Evolutionary conservation across 2,329 filamentous ascomycete species (phyloP), one percentile per base, ranked within the genome.

Genomic region (Pseudopithomyces chartarum): DNA sequence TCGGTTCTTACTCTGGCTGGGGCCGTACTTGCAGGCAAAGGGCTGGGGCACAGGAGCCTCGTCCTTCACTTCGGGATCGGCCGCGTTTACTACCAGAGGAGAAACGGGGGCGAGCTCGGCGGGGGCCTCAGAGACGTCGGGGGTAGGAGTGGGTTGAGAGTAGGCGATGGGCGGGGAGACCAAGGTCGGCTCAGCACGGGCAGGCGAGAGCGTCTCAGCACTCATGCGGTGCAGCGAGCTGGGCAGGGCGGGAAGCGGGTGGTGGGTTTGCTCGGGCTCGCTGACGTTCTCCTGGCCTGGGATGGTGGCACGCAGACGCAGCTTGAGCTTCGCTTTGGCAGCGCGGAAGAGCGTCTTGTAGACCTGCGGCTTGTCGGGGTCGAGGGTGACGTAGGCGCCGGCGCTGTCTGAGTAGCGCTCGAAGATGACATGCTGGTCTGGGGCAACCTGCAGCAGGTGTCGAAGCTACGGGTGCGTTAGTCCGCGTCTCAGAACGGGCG

Each of bases 311-410:
- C 87, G 91, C 57, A 99, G 85, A 78, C 95, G 93, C 66, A 99
- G 88, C 87, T 98, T 99, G 64, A 93, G 87, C 84, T 99, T 99
- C 36, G 95, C 95, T 82, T 97, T 99, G 62, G 95, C 95, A 64
- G 95, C 95, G 69, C 95, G 90, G 75, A 95, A 94, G 40, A 99
- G 88, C 75, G 97, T 95, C 82, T 97, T 98, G 84, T 97, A 99
- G 70, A 96, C 91, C 44, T 90, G 83, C 8, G 85, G 79, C 71
- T 97, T 96, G 73, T 83, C 82, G 60, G 87, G 82, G 75, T 97
- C 90, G 58, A 99, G 88, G 43, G 85, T 82, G 63, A 98, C 85
- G 77, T 90, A 98, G 62, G 87, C 82, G 44, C 84, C 89, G 63
- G 92, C 91, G 63, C 92, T 97, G 78, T 99, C 95, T 63, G 95